These are phyloP conservation scores for Hamigera avellanea DNA, from an alignment of 495 filamentous ascomycete species.

Conservation along the genomic window DNA sequence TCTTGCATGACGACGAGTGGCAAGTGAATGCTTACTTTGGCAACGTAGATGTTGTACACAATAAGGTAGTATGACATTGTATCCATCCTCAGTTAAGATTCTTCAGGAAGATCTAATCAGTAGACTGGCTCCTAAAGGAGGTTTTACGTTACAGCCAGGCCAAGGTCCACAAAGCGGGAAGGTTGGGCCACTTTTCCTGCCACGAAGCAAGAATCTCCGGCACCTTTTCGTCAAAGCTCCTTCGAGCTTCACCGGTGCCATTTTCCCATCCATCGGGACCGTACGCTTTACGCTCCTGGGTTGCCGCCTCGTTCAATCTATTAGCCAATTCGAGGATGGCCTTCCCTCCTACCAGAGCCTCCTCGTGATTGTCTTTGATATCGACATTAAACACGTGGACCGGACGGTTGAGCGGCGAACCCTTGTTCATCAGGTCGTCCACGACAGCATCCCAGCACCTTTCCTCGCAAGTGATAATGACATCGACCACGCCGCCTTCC, in stretches of 20 bases:
- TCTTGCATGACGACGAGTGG: too few relatives aligned
- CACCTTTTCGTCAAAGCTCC: conserved; percentile 83
- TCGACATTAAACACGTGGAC: conserved; percentile 98
- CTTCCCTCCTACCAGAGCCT: conserved; percentile 79
- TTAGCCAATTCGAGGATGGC: conserved; percentile 90
- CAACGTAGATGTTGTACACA: too few relatives aligned
- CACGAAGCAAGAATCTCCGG: conserved; percentile 89
- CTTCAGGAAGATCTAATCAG: too few relatives aligned
- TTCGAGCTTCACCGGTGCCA: conserved; percentile 52
- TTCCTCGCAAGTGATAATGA: conserved; percentile 97
- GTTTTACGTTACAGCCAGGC: conserved; percentile 99
- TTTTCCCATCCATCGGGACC: conserved; percentile 55
- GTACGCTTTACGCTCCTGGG: conserved; percentile 56
- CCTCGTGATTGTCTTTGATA: conserved; percentile 97
- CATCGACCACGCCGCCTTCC: conserved; percentile 82
- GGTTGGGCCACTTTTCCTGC: conserved; percentile 88
- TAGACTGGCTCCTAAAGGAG: too few relatives aligned
- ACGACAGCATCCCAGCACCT: conserved; percentile 97
- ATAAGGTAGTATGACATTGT: too few relatives aligned
- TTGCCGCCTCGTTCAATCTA: conserved; percentile 71
- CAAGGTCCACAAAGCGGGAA: conserved; percentile 88
- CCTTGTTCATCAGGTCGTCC: conserved; percentile 80
- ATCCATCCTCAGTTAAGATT: too few relatives aligned
- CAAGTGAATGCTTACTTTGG: too few relatives aligned
- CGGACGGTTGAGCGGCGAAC: conserved; percentile 71